Conservation (phyloP, 441 rosid species). For the Pelargonium fulgidum region DNA sequence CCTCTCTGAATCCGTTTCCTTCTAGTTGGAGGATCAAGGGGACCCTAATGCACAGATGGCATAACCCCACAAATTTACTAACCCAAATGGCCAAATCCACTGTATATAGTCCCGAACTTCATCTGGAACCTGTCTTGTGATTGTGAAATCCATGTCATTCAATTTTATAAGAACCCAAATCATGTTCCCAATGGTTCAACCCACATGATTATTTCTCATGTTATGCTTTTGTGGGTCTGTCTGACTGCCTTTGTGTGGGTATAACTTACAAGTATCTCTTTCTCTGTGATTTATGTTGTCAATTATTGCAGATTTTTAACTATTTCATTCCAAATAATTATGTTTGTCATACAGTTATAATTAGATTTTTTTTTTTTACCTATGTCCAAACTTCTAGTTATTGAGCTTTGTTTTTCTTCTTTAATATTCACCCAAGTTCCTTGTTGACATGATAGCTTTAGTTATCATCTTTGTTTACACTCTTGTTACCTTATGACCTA, state of each 20-base stretch:
- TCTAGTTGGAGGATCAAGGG: not conserved
- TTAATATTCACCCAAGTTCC: not conserved
- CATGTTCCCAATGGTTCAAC: not conserved
- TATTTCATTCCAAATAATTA: not conserved
- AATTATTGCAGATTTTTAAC: not conserved
- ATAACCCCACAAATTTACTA: not conserved
- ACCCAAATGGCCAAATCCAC: not conserved
- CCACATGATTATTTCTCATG: not conserved
- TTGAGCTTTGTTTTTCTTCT: not conserved
- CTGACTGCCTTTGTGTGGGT: not conserved
- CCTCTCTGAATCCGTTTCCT: not conserved
- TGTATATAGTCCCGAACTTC: not conserved
- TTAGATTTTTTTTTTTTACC: not conserved
- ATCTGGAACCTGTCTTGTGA: not conserved
- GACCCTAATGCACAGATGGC: not conserved
- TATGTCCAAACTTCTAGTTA: not conserved
- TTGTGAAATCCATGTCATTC: not conserved
- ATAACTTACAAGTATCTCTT: not conserved
- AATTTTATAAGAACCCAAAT: not conserved
- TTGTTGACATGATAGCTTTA: not conserved
- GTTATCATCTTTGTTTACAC: too few species aligned
- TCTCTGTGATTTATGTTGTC: not conserved
- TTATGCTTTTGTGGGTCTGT: not conserved
- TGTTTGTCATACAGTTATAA: not conserved
- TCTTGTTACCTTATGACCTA: not conserved